Evolutionary conservation across 257 asterid genomes (phyloP), one percentile per base, ranked within the genome.

Genomic region (Verbena officinalis): DNA sequence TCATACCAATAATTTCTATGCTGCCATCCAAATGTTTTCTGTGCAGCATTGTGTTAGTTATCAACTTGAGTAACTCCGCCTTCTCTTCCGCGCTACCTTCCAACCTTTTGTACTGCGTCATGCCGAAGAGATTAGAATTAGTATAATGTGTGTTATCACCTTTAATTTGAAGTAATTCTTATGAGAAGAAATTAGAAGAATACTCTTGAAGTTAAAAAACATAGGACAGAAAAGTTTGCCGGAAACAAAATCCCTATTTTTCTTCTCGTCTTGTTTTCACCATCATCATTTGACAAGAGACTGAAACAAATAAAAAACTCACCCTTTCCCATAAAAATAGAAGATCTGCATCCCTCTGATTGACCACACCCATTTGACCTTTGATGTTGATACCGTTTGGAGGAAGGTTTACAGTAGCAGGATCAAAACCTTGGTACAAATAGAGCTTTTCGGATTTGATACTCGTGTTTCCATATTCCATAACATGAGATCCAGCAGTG

Each of bases 301-400:
- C 17, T 3, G 2, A 1, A 23, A 21, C 4, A n/a, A n/a, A n/a
- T n/a, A n/a, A n/a, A n/a, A n/a, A n/a, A 15, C 89, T 81, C 42
- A 87, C 99, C 80, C 76, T 83, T 65, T 81, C 77, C 97, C 97
- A 88, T 4, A 87, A 43, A 67, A 73, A 93, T 55, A 76, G 74
- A 40, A 93, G 79, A 68, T 93, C 97, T 0, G 95, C 97, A 48
- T 84, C 95, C 64, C 97, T 84, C 77, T 93, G 99, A 58, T 93
- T 80, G 71, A 93, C 80, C 3, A 83, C 90, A 4, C 71, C 90
- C 83, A 79, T 73, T 14, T 0, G 75, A 42, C 12, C 52, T 11
- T 49, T 64, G 12, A 65, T 19, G 45, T 34, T 9, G n/a, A 78
- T 44, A 22, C 54, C 39, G 55, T 87, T 85, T 3, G 87, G 80